phyloP scores from a whole-genome alignment of 2,329 filamentous ascomycete genomes.

The Boeremia lycopersici region DNA sequence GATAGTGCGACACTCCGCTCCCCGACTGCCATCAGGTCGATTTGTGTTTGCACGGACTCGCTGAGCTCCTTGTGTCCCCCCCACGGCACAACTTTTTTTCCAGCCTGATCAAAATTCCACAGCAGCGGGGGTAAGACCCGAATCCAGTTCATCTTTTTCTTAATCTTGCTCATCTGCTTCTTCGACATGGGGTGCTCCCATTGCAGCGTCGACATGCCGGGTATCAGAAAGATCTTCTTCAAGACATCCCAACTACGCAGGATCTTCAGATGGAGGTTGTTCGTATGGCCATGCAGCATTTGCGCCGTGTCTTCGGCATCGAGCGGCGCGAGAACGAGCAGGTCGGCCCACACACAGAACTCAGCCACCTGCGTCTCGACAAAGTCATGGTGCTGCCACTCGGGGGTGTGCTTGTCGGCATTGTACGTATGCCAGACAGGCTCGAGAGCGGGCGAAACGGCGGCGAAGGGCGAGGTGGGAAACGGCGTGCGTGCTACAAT shows the following conservation, averaged over 20 bases:
- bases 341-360: conserved; percentile 85
- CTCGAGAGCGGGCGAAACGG: conserved; percentile 35
- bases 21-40: conserved; percentile 75
- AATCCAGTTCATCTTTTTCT: conserved; percentile 86
- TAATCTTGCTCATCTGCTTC: conserved; percentile 83
- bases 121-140: conserved; percentile 79
- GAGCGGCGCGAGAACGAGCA: conserved; percentile 82
- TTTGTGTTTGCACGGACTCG: conserved; percentile 76
- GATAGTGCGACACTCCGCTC: conserved; percentile 63
- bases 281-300: conserved; percentile 84
- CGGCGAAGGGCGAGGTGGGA: conserved; percentile 27
- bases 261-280: conserved; percentile 79
- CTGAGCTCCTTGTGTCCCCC: conserved; percentile 72
- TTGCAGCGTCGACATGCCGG: conserved; percentile 86
- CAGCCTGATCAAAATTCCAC: conserved; percentile 72
- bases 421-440: conserved; percentile 40
- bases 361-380: conserved; percentile 63
- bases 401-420: conserved; percentile 23
- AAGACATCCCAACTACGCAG: conserved; percentile 85
- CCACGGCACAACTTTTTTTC: conserved; percentile 59
- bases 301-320: conserved; percentile 84
- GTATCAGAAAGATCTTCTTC: conserved; percentile 83
- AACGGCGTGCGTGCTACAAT: conserved; percentile 40
- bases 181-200: conserved; percentile 91
- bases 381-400: conserved; percentile 34